Base-by-base conservation (phyloP, 2,329 filamentous ascomycete genomes). In the Rasamsonia emersonii region DNA sequence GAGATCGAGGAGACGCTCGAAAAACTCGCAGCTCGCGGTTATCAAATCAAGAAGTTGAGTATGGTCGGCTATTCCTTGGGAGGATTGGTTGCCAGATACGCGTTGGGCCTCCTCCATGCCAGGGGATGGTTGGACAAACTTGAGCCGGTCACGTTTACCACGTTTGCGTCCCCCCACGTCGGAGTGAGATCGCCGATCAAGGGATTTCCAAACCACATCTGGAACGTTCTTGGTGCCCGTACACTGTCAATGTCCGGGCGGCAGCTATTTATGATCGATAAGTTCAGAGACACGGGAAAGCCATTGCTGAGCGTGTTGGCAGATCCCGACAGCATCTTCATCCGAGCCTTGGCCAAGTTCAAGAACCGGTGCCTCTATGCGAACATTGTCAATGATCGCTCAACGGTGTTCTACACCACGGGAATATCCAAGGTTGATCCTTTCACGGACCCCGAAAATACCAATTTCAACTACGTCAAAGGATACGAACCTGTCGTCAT, bases 121-220 rank as follows among this genome's bases (percentile, higher is more conserved):
- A 83, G 82, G 48, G 86, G 86, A 6, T 68, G 85, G 36, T 77
- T 96, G 35, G 79, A 93, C 35, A 70, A 71, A 36, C 69, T 96
- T 16, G 71, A 86, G 51, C 89, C 89, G 43, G 74, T 89, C 73
- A 95, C 93, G 66, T 95, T 96, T 59, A 85, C 82, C 2, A 94
- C 88, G 1, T 95, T 96, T 59, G 89, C 83, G 4, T 80, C 82
- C 18, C 89, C 83, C 15, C 83, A 88, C 58, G 68, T 88, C 5
- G 83, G 83, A n/a, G 81, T 82, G 2, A 70, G 81, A 30, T 75
- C 77, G 1, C 82, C 83, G 1, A 59, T 78, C 25, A 74, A 72
- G 28, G 82, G 82, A 10, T 71, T 72, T 61, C 67, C 72, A 35
- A 78, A 76, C 51, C 73, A 70, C 51, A 62, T 82, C 36, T 95